A percentile compares a stretch with the other conserved stretches of the same genome.
These are phyloP conservation scores for Verruconis gallopava DNA, from an alignment of 2,329 filamentous ascomycete species.

Conservation along the genomic window DNA sequence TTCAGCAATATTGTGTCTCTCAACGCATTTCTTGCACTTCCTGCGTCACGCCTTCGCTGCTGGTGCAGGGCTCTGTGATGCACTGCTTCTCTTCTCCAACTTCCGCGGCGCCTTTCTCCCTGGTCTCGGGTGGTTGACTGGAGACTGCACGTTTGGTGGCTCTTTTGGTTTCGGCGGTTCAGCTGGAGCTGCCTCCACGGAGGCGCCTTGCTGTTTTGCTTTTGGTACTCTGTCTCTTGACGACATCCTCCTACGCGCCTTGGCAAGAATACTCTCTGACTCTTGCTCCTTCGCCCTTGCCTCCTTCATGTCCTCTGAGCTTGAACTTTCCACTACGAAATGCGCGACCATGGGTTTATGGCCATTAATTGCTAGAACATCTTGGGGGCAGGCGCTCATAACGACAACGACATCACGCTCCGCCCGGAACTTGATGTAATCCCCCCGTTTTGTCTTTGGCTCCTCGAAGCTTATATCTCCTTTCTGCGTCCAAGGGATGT, in stretches of 20 bases:
- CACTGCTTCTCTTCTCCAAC: slow-evolving; percentile 9
- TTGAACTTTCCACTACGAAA: slow-evolving; percentile 21
- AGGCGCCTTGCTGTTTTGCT: not conserved
- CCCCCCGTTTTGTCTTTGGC: slow-evolving; percentile 27
- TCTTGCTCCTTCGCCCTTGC: slow-evolving; percentile 5
- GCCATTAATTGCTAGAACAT: slow-evolving; percentile 31
- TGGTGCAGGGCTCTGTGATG: not conserved
- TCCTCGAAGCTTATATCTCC: slow-evolving; percentile 29
- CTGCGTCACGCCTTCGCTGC: not conserved
- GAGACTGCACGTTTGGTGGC: not conserved
- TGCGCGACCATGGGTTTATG: slow-evolving; percentile 31
- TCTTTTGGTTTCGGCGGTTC: not conserved
- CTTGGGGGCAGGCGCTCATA: slow-evolving; percentile 35
- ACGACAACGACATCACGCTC: slow-evolving; percentile 33
- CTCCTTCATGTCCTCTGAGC: slow-evolving; percentile 8
- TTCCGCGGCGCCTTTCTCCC: slow-evolving; percentile 7
- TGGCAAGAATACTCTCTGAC: slow-evolving; percentile 3
- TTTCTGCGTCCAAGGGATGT: slow-evolving; percentile 29
- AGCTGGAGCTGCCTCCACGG: not conserved
- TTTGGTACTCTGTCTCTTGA: no score
- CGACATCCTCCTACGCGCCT: slow-evolving; percentile 4
- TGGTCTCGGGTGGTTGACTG: slow-evolving; percentile 1
- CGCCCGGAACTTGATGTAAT: slow-evolving; percentile 31
- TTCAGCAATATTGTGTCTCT: no score
- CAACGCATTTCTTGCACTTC: no score